Evolutionary conservation across 805 yeast genomes (phyloP), one percentile per base, ranked within the genome.

Genomic region (Saccharomycopsis sp.): DNA sequence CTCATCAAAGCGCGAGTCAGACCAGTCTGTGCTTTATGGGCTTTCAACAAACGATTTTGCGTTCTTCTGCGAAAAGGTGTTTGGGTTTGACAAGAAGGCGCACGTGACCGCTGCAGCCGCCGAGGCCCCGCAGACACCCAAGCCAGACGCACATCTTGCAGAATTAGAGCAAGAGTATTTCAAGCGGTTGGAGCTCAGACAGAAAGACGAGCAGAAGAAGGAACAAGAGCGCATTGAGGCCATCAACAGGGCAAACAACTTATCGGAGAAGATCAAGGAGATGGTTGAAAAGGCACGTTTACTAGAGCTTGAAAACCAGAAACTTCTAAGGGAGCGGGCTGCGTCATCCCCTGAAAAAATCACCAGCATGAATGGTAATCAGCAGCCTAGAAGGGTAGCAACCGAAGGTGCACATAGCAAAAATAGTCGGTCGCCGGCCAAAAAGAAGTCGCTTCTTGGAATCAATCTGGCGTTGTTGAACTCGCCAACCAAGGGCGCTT

Each of bases 41-140:
- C 54, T 58, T 2, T 61, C 69, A 1, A 64, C 68, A 2, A 60
- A 59, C 47, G 73, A 70, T 34, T 65, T 70, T 60, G 70, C 69
- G 2, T 56, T 65, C 9, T 56, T 70, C 5, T 70, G 69, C 58
- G 66, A 68, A 52, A 72, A 68, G 47, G 65, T 69, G 47, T 70
- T 70, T 56, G 67, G 64, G 47, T 56, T 59, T 55, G 56, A 62
- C 15, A 50, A 50, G 2, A 50, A 55, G 42, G 29, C 34, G 15
- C 23, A 22, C 19, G 12, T 2, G 2, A 1, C 49, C 49, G 5
- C 41, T 54, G 22, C 52, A 34, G 38, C 57, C 64, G 7, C 65
- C 65, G 19, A 55, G 50, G 52, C 63, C 51, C 51, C 56, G 20
- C 52, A 38, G 24, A 49, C 12, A n/a, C n/a, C n/a, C n/a, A n/a